A percentile compares a stretch with the other conserved stretches of the same genome.
These are phyloP conservation scores for Silene conica DNA, from an alignment of 148 eudicot species.

Conservation along the genomic window DNA sequence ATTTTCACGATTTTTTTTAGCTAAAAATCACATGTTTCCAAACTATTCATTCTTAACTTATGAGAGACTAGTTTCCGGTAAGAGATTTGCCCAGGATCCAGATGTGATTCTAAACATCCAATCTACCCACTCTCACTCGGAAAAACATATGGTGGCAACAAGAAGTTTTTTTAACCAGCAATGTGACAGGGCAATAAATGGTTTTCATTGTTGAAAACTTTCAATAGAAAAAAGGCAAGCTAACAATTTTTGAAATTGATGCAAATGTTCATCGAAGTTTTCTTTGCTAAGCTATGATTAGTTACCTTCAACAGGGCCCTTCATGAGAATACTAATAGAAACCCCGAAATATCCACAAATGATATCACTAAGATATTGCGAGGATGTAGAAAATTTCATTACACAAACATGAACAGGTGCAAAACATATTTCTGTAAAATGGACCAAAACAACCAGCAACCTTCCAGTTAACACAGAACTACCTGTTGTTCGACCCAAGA, in stretches of 20 bases:
- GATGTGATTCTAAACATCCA: background rate
- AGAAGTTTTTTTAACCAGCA: too few relatives aligned
- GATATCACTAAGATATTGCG: background rate
- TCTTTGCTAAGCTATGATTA: too few relatives aligned
- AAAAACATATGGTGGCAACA: too few relatives aligned
- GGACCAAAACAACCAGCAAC: background rate
- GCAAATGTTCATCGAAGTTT: too few relatives aligned
- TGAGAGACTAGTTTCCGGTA: background rate
- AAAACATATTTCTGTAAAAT: background rate
- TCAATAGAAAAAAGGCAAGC: too few relatives aligned
- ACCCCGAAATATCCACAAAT: background rate
- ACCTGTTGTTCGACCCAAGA: constrained; percentile 54
- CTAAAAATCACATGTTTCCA: background rate
- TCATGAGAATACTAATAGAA: too few relatives aligned
- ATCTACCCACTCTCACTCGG: too few relatives aligned
- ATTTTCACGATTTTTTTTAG: too few relatives aligned
- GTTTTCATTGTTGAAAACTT: too few relatives aligned
- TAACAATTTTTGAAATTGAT: too few relatives aligned
- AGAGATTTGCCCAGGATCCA: background rate
- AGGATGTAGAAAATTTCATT: background rate
- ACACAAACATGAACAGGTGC: constrained; percentile 3
- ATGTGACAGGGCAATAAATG: too few relatives aligned
- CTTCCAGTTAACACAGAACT: constrained; percentile 10
- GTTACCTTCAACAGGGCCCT: too few relatives aligned
- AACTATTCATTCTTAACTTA: background rate